Evolutionary conservation across 306 rosid genomes (phyloP).

Genomic region (Castanopsis chinensis): DNA sequence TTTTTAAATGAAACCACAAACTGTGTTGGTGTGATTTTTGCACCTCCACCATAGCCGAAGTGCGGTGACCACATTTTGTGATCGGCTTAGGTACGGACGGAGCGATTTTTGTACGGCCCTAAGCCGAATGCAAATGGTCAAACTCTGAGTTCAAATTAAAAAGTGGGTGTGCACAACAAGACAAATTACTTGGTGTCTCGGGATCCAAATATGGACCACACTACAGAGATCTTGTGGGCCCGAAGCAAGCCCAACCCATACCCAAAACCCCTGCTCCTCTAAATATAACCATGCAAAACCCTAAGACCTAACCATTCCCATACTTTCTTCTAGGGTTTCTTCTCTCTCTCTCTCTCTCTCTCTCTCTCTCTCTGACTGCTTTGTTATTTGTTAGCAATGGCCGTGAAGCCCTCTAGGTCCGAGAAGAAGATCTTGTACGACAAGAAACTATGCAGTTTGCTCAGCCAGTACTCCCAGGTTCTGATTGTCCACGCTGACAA

Average conservation of each 20-base stretch:
- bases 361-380: background rate
- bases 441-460: slow-evolving; percentile 47
- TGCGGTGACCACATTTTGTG: no score
- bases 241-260: background rate
- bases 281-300: slow-evolving; percentile 2
- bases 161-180: no score
- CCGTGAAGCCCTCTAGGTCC: slow-evolving; percentile 39
- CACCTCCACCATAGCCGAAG: no score
- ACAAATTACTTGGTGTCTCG: background rate
- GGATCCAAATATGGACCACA: background rate
- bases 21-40: no score
- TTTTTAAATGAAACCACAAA: no score
- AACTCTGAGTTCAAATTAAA: no score
- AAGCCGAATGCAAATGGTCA: no score
- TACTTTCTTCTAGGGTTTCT: background rate
- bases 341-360: background rate
- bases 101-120: no score
- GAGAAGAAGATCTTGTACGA: slow-evolving; percentile 53
- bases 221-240: background rate
- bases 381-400: slow-evolving; percentile 15
- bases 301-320: no score
- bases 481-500: slow-evolving; percentile 58
- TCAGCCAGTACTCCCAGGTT: slow-evolving; percentile 48
- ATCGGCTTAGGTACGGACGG: no score
- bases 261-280: background rate